Base-by-base conservation (phyloP, 176 grass and related monocot species). In the Eragrostis nindensis region DNA sequence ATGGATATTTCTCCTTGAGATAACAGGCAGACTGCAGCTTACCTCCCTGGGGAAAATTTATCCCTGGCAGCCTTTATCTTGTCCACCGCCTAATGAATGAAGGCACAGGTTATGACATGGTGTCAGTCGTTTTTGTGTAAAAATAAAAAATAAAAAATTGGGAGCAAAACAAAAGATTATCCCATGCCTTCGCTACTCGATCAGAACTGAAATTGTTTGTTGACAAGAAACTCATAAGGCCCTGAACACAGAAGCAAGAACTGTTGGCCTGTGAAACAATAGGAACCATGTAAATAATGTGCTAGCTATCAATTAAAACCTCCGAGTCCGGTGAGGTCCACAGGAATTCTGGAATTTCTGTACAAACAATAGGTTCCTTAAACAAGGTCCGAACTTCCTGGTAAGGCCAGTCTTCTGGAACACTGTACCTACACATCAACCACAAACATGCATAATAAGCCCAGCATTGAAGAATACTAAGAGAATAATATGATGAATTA, bases 321-420 rank as follows among this genome's bases (percentile, higher is more conserved):
- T 98, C 82, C 49, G 88, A 73, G 68, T 94, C 88, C 65, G 84
- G 86, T 84, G 84, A 62, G 67, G 78, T 85, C 92, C 95, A 98
- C 18, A 76, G 66, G 44, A 92, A 86, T 41, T 94, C 92, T 83
- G 95, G 86, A 80, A 94, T 78, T 74, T 89, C 77, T 53, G 59
- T 17, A 56, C 71, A 91, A 39, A 94, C 90, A 74, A 82, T 89
- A 47, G 95, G 92, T 81, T 94, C 71, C 83, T 93, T 94, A 77
- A 98, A 98, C 84, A 94, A 86, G 3, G 42, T 74, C 18, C 92
- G 83, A 87, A 91, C 90, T 90, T 98, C 95, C 73, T 86, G 80
- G 73, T 94, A 98, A 75, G 95, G 95, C 95, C 95, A 98, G 15
- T 94, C 92, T 79, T 98, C 86, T 49, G 90, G 92, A 76, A 98